These are phyloP conservation scores for Pseudodiploospora longispora DNA, from an alignment of 2,329 filamentous ascomycete genomes.

Conservation along the genomic window DNA sequence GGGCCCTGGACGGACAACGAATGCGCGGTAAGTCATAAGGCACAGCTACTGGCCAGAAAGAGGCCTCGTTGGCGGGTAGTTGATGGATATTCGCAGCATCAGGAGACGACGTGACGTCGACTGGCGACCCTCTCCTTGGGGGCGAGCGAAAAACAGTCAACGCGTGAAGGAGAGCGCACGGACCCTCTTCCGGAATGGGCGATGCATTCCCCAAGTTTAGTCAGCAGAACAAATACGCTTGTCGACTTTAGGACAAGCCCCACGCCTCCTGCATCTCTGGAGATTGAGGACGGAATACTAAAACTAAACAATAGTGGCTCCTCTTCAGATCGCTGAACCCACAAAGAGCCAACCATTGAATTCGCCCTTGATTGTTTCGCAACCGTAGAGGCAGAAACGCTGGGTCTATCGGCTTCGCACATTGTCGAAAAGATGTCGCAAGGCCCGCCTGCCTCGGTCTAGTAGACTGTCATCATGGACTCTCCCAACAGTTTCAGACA, in stretches of 20 bases:
- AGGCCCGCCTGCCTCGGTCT: too few species aligned
- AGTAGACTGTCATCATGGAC: too few species aligned
- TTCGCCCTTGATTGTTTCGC: too few species aligned
- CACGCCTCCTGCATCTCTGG: too few species aligned
- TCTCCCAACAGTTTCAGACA: too few species aligned
- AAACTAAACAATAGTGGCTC: too few species aligned
- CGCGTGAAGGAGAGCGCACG: constrained; percentile 29
- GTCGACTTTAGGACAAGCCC: constrained; percentile 2
- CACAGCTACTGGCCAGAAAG: constrained; percentile 12
- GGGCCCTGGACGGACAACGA: constrained; percentile 9
- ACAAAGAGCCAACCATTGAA: too few species aligned
- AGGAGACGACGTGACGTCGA: constrained; percentile 28
- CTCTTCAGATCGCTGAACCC: too few species aligned
- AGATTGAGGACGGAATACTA: too few species aligned
- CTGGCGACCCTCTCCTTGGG: constrained; percentile 19
- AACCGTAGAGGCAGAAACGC: too few species aligned
- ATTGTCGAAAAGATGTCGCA: too few species aligned
- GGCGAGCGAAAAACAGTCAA: constrained; percentile 31
- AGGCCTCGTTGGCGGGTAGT: constrained; percentile 15
- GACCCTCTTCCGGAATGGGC: constrained; percentile 7
- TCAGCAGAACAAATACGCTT: constrained; percentile 1
- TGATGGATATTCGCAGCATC: constrained; percentile 20
- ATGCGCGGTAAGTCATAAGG: constrained; percentile 13
- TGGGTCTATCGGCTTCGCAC: too few species aligned
- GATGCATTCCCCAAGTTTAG: neutral